A percentile compares a stretch with the other conserved stretches of the same genome.
Conservation (phyloP, 176 grass and related monocot species). For the Secale cereale region DNA sequence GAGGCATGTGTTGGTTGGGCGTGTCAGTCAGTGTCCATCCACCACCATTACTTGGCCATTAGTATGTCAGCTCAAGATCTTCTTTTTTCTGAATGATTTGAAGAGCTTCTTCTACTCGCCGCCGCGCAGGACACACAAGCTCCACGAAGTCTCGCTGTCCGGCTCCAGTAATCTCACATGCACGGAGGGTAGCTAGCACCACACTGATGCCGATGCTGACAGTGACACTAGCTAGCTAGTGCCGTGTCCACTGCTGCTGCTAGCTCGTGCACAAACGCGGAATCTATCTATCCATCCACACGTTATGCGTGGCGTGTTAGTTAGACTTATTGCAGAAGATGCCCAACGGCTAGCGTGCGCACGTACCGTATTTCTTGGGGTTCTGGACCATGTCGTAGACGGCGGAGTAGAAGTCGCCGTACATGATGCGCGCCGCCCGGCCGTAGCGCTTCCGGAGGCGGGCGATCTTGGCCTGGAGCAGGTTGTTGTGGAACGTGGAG, state of each 20-base stretch:
- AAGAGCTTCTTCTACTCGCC: no score
- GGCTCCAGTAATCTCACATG: not conserved
- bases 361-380: slow-evolving; percentile 45
- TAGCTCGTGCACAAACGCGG: not conserved
- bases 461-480: slow-evolving; percentile 15
- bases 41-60: not conserved
- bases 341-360: not conserved
- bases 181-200: not conserved
- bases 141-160: no score
- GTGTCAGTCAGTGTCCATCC: not conserved
- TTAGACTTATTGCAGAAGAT: not conserved
- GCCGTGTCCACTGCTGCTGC: not conserved
- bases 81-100: not conserved
- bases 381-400: slow-evolving; percentile 54
- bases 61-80: no score
- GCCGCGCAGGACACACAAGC: no score
- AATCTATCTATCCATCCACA: not conserved
- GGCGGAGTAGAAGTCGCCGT: slow-evolving; percentile 54
- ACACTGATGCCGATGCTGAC: not conserved
- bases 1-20: no score
- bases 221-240: not conserved
- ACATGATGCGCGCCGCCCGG: slow-evolving; percentile 39
- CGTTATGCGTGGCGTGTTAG: not conserved
- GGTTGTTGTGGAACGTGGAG: slow-evolving; percentile 41
- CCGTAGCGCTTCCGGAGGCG: slow-evolving; percentile 38